Base-by-base conservation (phyloP, 768 basidiomycete genomes). In the Omphalotus guepiniiformis region DNA sequence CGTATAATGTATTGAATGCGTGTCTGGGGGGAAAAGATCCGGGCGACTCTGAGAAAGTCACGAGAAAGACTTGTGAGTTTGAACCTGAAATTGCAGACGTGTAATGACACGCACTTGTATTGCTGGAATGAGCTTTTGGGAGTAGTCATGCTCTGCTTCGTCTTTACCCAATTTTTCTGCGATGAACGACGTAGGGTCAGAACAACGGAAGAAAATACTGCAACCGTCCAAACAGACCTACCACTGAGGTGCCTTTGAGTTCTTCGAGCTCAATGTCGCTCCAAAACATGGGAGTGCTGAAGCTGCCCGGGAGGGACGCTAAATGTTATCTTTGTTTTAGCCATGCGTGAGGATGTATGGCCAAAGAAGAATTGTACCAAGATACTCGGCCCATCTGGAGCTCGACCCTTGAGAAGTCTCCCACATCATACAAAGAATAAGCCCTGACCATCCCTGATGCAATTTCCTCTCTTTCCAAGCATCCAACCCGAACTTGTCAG, bases 281-380 rank as follows among this genome's bases (percentile, higher is more conserved):
- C 96, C 96, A 98, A 60, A 97, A 94, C 89, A 99, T 97, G 1
- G 93, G 91, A 0, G 93, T 94, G 54, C 86, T 76, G 60, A 98
- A 97, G 11, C 55, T 51, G 11, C 58, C 70, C 0, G 94, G 94
- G 50, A 97, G 73, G 13, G 75, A 75, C 22, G 65, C 88, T 88
- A 51, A 26, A 15, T 19, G 27, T 34, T 37, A 50, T 26, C 11
- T 16, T 16, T 27, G 39, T 18, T 28, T 11, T 36, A 26, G 21
- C n/a, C 15, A 34, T 25, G 12, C n/a, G n/a, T n/a, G n/a, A n/a
- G 23, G 12, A 18, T 3, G 28, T 11, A 19, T 9, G 19, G 38
- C 19, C 15, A 4, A 22, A 39, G 12, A 12, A 29, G 16, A 35
- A 41, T 64, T 79, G 39, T 48, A 89, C 89, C 68, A 11, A 94